Base-by-base conservation (phyloP, 2,329 filamentous ascomycete species). In the Scedosporium apiospermum region DNA sequence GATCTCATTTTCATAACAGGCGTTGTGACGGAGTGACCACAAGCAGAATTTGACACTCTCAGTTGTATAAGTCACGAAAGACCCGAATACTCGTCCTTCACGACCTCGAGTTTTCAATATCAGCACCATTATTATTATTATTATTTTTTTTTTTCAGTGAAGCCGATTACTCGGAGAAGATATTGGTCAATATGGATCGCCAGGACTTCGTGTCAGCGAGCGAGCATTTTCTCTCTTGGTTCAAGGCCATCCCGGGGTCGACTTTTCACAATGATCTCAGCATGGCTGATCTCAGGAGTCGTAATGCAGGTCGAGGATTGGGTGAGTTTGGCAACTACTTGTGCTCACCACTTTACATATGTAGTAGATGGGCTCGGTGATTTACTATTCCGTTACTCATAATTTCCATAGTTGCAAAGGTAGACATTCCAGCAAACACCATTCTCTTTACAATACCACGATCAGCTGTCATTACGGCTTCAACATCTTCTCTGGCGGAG, bases 381-480 rank as follows among this genome's bases (percentile, higher is more conserved):
- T 16, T 49, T 1, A 41, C n/a, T 26, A 9, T 38, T 38, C 46
- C 6, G 7, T 62, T 38, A 61, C 62, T 71, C 34, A 70, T 63
- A 21, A 38, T 18, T 38, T 1, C 23, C 12, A 30, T 34, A 93
- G 90, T 96, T 68, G 89, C 91, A 27, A 81, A 76, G 23, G 72
- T 81, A 63, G 84, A 91, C 65, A 90, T 96, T 62, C 76, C 80
- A 18, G 82, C 89, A 67, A 89, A 92, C 65, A 90, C 91, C 63
- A 83, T 88, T 58, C 82, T 96, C 53, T 96, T 96, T 77, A 87
- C 85, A 57, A 89, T 96, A 65, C 91, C 91, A 2, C 85, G 89
- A 65, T 75, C 78, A 57, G 78, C 82, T 59, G 87, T 96, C 65
- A 84, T 96, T 70, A 89, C 84, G 67, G 78, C 84, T 23, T 82